A percentile compares a stretch with the other conserved stretches of the same genome.
phyloP scores from a whole-genome alignment of 2,329 filamentous ascomycete species.

The Oidium heveae region DNA sequence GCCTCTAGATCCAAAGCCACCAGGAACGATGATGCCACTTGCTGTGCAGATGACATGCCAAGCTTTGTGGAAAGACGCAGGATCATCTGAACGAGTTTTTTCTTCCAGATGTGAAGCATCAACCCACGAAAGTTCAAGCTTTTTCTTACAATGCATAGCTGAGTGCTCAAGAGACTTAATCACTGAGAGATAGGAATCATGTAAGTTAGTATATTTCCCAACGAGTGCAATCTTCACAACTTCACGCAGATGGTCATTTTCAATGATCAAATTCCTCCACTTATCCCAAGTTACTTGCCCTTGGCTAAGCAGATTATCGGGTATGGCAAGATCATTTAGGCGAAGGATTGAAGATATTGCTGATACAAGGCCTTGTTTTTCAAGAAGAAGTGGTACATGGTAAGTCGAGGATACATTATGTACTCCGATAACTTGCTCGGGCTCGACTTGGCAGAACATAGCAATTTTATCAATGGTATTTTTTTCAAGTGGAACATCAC shows the following conservation, averaged over 20 bases:
- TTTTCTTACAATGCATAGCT: conserved; percentile 61
- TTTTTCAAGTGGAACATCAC: conserved; percentile 48
- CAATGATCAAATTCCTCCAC: conserved; percentile 48
- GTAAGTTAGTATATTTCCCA: conserved; percentile 69
- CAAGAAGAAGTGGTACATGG: conserved; percentile 78
- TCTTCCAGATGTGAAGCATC: conserved; percentile 68
- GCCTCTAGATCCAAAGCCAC: conserved; percentile 46
- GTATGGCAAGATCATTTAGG: conserved; percentile 30
- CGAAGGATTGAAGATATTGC: conserved; percentile 40
- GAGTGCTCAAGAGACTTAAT: conserved; percentile 76
- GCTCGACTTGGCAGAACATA: conserved; percentile 65
- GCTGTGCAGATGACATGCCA: conserved; percentile 61
- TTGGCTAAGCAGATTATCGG: conserved; percentile 28
- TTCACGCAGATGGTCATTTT: conserved; percentile 39
- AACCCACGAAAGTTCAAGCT: conserved; percentile 61
- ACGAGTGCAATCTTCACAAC: conserved; percentile 64
- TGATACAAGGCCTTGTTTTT: conserved; percentile 50
- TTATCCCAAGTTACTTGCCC: conserved; percentile 49
- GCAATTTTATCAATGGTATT: conserved; percentile 69
- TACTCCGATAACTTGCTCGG: conserved; percentile 69
- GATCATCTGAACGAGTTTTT: conserved; percentile 30
- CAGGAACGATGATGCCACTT: conserved; percentile 30
- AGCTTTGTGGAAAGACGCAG: conserved; percentile 57
- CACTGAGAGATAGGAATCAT: conserved; percentile 69
- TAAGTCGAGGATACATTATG: conserved; percentile 78